Percentiles rank a stretch among this genome's conserved stretches.
phyloP scores from a whole-genome alignment of 352 stramenopile genomes.

The Phytophthora sp. region DNA sequence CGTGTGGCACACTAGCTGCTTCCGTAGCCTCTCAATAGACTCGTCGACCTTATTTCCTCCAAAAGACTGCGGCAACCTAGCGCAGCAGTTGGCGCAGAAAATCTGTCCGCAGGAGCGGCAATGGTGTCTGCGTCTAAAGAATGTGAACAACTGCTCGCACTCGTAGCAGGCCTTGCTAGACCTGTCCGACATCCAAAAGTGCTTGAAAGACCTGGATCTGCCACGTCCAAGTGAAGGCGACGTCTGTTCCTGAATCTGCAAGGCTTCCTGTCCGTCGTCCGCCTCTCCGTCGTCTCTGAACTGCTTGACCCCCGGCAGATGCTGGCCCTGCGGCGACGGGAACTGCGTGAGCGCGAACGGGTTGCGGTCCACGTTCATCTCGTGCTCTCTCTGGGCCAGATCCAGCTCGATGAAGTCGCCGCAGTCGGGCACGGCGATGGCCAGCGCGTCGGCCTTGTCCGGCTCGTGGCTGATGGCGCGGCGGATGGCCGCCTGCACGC shows the following conservation, averaged over 20 bases:
- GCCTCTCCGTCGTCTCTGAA: slow-evolving; percentile 42
- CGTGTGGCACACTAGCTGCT: slow-evolving; percentile 87
- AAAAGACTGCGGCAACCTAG: slow-evolving; percentile 79
- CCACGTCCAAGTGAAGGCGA: slow-evolving; percentile 42
- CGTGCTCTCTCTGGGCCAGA: slow-evolving; percentile 67
- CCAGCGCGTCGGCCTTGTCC: slow-evolving; percentile 8
- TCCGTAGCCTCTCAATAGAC: slow-evolving; percentile 73
- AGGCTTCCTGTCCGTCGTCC: slow-evolving; percentile 15
- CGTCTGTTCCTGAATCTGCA: slow-evolving; percentile 31
- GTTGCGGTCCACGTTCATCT: slow-evolving; percentile 74
- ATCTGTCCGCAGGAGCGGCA: slow-evolving; percentile 88
- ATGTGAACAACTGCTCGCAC: slow-evolving; percentile 85
- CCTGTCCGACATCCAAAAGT: slow-evolving; percentile 92
- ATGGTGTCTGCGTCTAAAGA: slow-evolving; percentile 80
- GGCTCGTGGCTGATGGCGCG: slow-evolving; percentile 28
- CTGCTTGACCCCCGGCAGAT: slow-evolving; percentile 67
- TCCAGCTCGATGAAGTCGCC: slow-evolving; percentile 50
- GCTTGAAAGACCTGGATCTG: slow-evolving; percentile 76
- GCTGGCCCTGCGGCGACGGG: slow-evolving; percentile 67
- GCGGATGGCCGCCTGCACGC: slow-evolving; percentile 54
- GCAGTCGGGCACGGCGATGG: slow-evolving; percentile 38
- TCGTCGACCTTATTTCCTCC: slow-evolving; percentile 78
- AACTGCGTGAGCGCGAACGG: slow-evolving; percentile 75
- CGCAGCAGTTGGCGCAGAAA: slow-evolving; percentile 86
- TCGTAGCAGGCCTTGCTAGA: slow-evolving; percentile 85